These are phyloP conservation scores for Claviceps sp. DNA, from an alignment of 2,329 filamentous ascomycete genomes.

Conservation along the genomic window DNA sequence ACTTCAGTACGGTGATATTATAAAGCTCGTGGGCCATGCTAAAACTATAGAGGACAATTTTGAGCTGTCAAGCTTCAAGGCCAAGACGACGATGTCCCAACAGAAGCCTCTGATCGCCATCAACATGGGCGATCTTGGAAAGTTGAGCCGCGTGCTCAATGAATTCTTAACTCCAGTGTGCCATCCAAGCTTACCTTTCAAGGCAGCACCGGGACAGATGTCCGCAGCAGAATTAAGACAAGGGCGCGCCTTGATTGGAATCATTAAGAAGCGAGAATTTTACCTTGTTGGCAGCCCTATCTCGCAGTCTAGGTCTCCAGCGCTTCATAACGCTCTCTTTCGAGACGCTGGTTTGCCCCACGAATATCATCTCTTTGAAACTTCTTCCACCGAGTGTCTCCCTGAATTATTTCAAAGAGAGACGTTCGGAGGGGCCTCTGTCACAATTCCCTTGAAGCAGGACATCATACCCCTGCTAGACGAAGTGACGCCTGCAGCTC, in stretches of 20 bases:
- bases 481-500: slow-evolving; percentile 64
- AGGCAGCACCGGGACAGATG: slow-evolving; percentile 86
- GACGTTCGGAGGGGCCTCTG: slow-evolving; percentile 82
- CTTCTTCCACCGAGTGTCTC: slow-evolving; percentile 48
- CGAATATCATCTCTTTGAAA: slow-evolving; percentile 65
- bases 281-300: slow-evolving; percentile 84
- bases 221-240: slow-evolving; percentile 79
- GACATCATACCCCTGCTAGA: slow-evolving; percentile 76
- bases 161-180: slow-evolving; percentile 89
- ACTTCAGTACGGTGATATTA: slow-evolving; percentile 77
- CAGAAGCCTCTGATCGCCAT: slow-evolving; percentile 81
- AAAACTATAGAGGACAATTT: slow-evolving; percentile 73
- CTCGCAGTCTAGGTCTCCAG: slow-evolving; percentile 67
- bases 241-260: slow-evolving; percentile 64
- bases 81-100: slow-evolving; percentile 58
- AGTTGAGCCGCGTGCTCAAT: slow-evolving; percentile 83
- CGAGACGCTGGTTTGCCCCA: slow-evolving; percentile 66
- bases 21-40: slow-evolving; percentile 85
- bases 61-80: slow-evolving; percentile 68
- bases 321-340: slow-evolving; percentile 83
- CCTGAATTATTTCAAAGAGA: slow-evolving; percentile 51
- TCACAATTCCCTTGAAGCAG: slow-evolving; percentile 90
- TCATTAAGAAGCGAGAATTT: slow-evolving; percentile 63
- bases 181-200: slow-evolving; percentile 78
- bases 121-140: slow-evolving; percentile 84